Evolutionary conservation across 495 filamentous ascomycete species (phyloP).

Genomic region (Achaetomiella virescens): DNA sequence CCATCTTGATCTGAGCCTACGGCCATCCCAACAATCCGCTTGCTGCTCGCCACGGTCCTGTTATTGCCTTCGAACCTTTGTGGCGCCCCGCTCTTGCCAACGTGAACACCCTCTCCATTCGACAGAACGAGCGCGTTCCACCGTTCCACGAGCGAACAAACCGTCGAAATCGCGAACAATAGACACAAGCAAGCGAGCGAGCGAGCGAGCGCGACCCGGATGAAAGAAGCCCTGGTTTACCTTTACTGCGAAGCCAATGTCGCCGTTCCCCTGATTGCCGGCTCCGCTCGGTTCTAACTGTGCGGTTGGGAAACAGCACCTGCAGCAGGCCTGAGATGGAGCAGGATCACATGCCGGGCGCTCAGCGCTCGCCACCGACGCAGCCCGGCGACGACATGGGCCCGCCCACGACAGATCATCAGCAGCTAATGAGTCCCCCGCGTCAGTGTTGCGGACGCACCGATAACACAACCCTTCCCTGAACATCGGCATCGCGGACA

Average conservation of each 20-base stretch:
- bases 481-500: background rate
- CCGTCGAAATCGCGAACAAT: too few species aligned
- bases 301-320: constrained; percentile 1
- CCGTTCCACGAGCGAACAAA: too few species aligned
- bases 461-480: background rate
- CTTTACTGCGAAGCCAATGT: constrained; percentile 17
- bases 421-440: background rate
- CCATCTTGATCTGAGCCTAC: too few species aligned
- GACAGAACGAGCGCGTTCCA: too few species aligned
- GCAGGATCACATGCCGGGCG: constrained; percentile 36
- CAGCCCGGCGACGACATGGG: background rate
- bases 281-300: constrained; percentile 8
- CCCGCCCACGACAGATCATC: background rate
- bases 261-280: constrained; percentile 11
- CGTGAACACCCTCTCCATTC: too few species aligned
- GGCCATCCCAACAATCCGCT: too few species aligned
- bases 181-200: too few species aligned
- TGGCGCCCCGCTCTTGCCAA: too few species aligned
- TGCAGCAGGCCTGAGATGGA: constrained; percentile 29
- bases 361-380: constrained; percentile 11
- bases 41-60: too few species aligned
- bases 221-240: background rate
- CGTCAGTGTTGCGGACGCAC: constrained; percentile 5
- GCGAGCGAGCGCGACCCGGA: background rate
- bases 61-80: too few species aligned